phyloP scores from a whole-genome alignment of 306 rosid species.

The Quercus engelmannii region DNA sequence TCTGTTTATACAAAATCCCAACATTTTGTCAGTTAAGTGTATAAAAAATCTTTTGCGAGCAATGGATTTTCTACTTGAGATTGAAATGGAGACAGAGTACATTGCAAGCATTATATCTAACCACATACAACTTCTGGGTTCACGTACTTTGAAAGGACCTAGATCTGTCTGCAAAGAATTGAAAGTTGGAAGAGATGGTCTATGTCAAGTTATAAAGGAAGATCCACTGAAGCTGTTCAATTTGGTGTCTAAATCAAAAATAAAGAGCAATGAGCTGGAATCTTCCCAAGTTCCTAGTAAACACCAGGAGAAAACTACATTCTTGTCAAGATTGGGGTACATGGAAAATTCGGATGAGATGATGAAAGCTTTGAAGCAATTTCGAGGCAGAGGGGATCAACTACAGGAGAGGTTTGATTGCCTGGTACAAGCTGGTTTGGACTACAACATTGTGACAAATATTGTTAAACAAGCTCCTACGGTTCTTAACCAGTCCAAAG shows the following conservation, averaged over 20 bases:
- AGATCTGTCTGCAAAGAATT: conserved; percentile 52
- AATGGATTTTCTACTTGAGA: conserved; percentile 45
- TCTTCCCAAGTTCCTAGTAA: conserved; percentile 22
- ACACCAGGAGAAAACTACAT: conserved; percentile 51
- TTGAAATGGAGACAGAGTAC: conserved; percentile 56
- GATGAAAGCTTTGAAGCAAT: conserved; percentile 55
- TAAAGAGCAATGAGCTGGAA: conserved; percentile 19
- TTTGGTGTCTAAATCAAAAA: conserved; percentile 42
- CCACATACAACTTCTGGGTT: conserved; percentile 41
- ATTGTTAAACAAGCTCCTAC: conserved; percentile 57
- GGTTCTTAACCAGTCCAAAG: conserved; percentile 58
- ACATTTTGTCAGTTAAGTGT: conserved; percentile 38
- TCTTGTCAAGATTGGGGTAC: conserved; percentile 66
- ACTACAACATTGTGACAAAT: conserved; percentile 37
- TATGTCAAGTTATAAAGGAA: conserved; percentile 49
- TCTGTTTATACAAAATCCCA: conserved; percentile 46
- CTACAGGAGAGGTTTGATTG: conserved; percentile 85
- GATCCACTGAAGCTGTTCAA: conserved; percentile 53
- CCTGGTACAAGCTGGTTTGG: conserved; percentile 80
- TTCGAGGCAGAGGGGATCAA: conserved; percentile 74
- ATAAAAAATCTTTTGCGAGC: conserved; percentile 41
- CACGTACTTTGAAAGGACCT: conserved; percentile 47
- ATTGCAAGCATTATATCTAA: conserved; percentile 40
- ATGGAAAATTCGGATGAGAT: conserved; percentile 82
- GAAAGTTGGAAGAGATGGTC: conserved; percentile 41